These are phyloP conservation scores for Allium cepa DNA, from an alignment of 106 monocot species.

Conservation along the genomic window DNA sequence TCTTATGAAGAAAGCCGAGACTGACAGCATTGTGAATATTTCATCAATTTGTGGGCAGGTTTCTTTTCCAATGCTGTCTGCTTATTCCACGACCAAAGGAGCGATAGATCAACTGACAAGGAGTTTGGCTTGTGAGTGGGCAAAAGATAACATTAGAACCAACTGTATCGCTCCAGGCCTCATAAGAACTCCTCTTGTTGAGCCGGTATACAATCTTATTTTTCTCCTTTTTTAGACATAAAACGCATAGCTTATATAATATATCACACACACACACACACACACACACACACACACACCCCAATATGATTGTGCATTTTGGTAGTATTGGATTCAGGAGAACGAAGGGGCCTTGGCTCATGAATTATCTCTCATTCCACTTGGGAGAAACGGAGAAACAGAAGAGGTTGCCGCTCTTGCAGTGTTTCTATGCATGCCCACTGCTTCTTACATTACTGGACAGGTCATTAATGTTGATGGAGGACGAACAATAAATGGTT, in stretches of 20 bases:
- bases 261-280: no score
- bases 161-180: conserved; percentile 42
- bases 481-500: conserved; percentile 15
- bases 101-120: conserved; percentile 46
- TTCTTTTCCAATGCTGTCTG: background rate
- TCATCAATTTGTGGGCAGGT: conserved; percentile 9
- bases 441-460: conserved; percentile 39
- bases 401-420: conserved; percentile 38
- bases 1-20: conserved; percentile 12
- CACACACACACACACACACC: no score
- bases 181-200: conserved; percentile 28
- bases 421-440: conserved; percentile 40
- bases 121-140: conserved; percentile 67
- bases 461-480: conserved; percentile 43
- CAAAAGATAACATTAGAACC: conserved; percentile 8
- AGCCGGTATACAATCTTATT: conserved; percentile 12
- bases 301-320: no score
- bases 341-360: background rate
- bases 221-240: background rate
- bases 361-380: conserved; percentile 8
- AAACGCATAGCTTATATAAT: no score
- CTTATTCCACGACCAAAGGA: conserved; percentile 14
- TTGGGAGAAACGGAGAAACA: conserved; percentile 27
- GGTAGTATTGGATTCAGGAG: background rate
- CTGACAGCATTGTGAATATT: conserved; percentile 17